Percentiles rank a stretch among this genome's conserved stretches.
These are phyloP conservation scores for Zanthoxylum bungeanum DNA, from an alignment of 345 rosid species.

Conservation along the genomic window DNA sequence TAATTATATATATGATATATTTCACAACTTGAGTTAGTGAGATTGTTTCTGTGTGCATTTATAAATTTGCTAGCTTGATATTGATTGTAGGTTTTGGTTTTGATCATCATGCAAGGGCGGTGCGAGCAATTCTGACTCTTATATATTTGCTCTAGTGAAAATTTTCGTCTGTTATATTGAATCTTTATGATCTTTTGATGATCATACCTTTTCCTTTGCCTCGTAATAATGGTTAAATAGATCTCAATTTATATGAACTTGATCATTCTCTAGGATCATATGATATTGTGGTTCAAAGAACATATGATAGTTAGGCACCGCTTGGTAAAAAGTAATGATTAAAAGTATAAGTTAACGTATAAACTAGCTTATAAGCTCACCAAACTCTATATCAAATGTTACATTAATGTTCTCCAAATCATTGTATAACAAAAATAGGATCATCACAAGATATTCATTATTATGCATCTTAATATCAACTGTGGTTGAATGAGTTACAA, in stretches of 20 bases:
- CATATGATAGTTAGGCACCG: too few species aligned
- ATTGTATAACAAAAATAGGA: too few species aligned
- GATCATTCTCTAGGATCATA: neutral
- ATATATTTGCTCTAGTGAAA: neutral
- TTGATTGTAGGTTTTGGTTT: slow-evolving; percentile 9
- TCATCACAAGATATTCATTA: neutral
- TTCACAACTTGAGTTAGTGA: neutral
- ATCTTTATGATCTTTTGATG: neutral
- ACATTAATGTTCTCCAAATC: too few species aligned
- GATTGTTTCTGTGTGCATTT: neutral
- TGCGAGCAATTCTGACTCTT: neutral
- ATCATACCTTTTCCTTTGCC: neutral
- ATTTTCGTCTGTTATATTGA: neutral
- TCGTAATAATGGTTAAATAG: neutral
- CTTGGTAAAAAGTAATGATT: too few species aligned
- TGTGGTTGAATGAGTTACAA: neutral
- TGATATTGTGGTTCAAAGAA: neutral
- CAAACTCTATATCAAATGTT: too few species aligned
- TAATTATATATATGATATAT: neutral
- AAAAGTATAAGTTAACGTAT: too few species aligned
- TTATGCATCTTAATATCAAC: neutral
- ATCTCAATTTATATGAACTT: neutral
- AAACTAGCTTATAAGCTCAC: too few species aligned
- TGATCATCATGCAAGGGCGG: neutral
- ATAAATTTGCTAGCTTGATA: neutral